Evolutionary conservation across 345 rosid species (phyloP).

Genomic region (Moringa oleifera): DNA sequence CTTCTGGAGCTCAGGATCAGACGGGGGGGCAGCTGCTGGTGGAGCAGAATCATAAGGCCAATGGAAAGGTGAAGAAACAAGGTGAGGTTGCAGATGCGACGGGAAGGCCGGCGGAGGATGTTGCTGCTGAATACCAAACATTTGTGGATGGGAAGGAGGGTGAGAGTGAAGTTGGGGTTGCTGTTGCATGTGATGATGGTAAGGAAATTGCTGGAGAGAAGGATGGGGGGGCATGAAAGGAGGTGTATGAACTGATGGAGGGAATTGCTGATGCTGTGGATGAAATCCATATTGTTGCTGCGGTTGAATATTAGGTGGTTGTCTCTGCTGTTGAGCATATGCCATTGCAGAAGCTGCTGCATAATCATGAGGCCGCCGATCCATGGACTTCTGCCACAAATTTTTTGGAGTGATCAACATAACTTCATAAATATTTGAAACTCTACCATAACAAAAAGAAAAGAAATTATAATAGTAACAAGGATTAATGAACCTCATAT

Average conservation of each 20-base stretch:
- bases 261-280: conserved; percentile 75
- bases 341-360: conserved; percentile 68
- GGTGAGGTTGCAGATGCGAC: conserved; percentile 65
- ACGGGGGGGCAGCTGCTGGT: conserved; percentile 63
- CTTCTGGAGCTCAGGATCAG: conserved; percentile 94
- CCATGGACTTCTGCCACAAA: too few relatives aligned
- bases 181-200: conserved; percentile 73
- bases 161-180: conserved; percentile 49
- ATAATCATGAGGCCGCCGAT: conserved; percentile 42
- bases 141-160: conserved; percentile 64
- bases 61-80: conserved; percentile 60
- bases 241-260: conserved; percentile 43
- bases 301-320: conserved; percentile 53
- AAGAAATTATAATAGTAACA: too few relatives aligned
- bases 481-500: too few relatives aligned
- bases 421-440: too few relatives aligned
- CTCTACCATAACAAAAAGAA: too few relatives aligned
- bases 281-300: conserved; percentile 76
- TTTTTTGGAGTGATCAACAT: too few relatives aligned
- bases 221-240: conserved; percentile 74
- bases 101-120: conserved; percentile 58
- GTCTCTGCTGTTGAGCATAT: conserved; percentile 72
- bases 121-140: conserved; percentile 61
- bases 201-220: conserved; percentile 79
- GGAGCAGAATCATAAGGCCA: conserved; percentile 68